These are phyloP conservation scores for Cucurbita argyrosperma DNA, from an alignment of 306 rosid genomes.

Conservation along the genomic window DNA sequence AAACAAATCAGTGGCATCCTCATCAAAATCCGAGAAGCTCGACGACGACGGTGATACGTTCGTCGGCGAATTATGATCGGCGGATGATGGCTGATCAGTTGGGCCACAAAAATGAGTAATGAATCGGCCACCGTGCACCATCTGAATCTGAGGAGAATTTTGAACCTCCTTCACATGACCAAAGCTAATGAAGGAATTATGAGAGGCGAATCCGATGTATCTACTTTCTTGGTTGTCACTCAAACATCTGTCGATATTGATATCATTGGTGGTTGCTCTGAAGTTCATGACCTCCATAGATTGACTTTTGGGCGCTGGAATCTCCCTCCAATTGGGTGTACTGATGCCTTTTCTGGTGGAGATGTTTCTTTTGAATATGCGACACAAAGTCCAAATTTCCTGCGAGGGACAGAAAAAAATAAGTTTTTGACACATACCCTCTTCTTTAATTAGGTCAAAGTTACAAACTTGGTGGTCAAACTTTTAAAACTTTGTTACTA, in stretches of 20 bases:
- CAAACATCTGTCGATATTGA: neutral
- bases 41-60: constrained; percentile 13
- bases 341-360: constrained; percentile 30
- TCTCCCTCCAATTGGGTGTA: constrained; percentile 33
- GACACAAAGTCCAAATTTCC: constrained; percentile 95
- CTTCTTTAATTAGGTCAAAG: neutral
- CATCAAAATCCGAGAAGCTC: constrained; percentile 16
- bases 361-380: constrained; percentile 58
- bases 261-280: neutral
- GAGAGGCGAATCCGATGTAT: neutral
- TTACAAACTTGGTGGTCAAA: neutral
- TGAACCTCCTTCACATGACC: constrained; percentile 20
- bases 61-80: constrained; percentile 11
- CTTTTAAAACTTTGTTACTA: neutral
- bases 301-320: constrained; percentile 17
- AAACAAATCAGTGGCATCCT: constrained; percentile 2
- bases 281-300: constrained; percentile 3
- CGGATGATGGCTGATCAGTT: neutral
- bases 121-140: constrained; percentile 5
- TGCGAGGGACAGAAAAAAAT: constrained; percentile 6
- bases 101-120: neutral
- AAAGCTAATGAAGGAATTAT: neutral
- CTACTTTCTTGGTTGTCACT: neutral
- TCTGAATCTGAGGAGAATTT: neutral
- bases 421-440: neutral